Percentiles rank a stretch among this genome's conserved stretches.
Conservation (phyloP, 345 rosid species). For the Psidium guajava region DNA sequence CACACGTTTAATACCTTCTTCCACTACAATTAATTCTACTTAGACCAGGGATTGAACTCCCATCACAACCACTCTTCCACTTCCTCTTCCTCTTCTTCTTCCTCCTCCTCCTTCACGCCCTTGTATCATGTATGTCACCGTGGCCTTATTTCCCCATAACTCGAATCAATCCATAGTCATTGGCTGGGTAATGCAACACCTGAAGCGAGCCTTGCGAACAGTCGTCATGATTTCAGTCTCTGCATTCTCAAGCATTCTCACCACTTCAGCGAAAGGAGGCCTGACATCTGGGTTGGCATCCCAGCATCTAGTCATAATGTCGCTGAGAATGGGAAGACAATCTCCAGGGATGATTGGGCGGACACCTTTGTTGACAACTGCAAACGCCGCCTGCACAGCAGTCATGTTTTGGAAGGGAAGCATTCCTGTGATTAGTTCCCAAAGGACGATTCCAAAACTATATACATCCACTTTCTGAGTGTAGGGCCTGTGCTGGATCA, state of each 20-base stretch:
- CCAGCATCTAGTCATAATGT: constrained; percentile 34
- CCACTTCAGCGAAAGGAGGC: constrained; percentile 23
- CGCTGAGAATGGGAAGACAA: constrained; percentile 21
- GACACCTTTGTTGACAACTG: constrained; percentile 30
- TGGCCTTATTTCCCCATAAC: background rate
- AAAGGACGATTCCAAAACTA: constrained; percentile 37
- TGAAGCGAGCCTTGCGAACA: constrained; percentile 36
- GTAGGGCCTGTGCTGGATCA: constrained; percentile 36
- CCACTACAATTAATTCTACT: background rate
- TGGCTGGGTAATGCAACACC: constrained; percentile 32
- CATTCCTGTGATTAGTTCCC: constrained; percentile 35
- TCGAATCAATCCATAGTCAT: constrained; percentile 21
- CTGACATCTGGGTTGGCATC: constrained; percentile 29
- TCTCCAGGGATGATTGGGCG: constrained; percentile 23
- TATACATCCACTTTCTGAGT: constrained; percentile 39
- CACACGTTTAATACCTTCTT: background rate
- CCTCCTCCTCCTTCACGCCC: background rate
- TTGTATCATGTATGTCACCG: background rate
- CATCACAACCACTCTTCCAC: background rate
- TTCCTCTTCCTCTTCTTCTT: background rate
- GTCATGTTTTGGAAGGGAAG: constrained; percentile 36
- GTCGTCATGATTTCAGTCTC: constrained; percentile 25
- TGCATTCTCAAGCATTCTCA: constrained; percentile 22
- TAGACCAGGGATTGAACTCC: background rate
- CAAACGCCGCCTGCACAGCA: constrained; percentile 36